Evolutionary conservation across 2,329 filamentous ascomycete genomes (phyloP).

Genomic region (Colletotrichum eremochloae): DNA sequence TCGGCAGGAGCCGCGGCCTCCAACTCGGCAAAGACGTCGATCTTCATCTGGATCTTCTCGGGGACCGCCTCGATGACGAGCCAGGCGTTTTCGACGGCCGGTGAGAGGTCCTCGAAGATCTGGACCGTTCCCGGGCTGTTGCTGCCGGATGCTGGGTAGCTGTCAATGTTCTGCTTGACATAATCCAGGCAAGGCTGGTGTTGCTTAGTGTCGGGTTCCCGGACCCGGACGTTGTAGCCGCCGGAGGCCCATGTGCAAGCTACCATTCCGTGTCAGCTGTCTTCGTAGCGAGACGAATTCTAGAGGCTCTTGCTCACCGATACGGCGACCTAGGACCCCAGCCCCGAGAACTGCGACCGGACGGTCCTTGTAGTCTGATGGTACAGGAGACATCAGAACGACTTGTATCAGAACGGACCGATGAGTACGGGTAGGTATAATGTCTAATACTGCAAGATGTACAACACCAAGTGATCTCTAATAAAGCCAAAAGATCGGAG

Average conservation of each 20-base stretch:
- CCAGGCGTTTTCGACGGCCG: conserved; percentile 62
- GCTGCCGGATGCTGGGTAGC: conserved; percentile 45
- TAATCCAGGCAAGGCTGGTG: conserved; percentile 55
- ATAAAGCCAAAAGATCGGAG: too few species aligned
- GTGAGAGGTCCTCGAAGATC: conserved; percentile 53
- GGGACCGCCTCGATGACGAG: conserved; percentile 68
- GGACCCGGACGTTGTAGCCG: conserved; percentile 58
- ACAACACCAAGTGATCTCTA: too few species aligned
- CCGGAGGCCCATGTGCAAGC: conserved; percentile 56
- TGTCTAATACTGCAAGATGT: neutral
- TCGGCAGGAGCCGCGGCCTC: conserved; percentile 58
- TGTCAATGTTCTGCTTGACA: conserved; percentile 52
- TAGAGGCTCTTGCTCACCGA: conserved; percentile 39
- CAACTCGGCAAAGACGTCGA: conserved; percentile 60
- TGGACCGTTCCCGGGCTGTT: conserved; percentile 46
- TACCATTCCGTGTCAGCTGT: neutral
- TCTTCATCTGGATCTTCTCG: conserved; percentile 63
- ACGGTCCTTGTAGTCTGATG: conserved; percentile 45
- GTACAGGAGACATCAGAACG: conserved; percentile 42
- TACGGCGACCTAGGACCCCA: conserved; percentile 59
- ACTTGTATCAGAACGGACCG: neutral
- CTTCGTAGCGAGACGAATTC: too few species aligned
- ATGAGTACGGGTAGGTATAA: neutral
- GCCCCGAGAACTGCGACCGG: conserved; percentile 56
- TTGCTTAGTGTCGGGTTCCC: conserved; percentile 56